phyloP scores from a whole-genome alignment of 257 asterid species.

The Ehretia macrophylla region DNA sequence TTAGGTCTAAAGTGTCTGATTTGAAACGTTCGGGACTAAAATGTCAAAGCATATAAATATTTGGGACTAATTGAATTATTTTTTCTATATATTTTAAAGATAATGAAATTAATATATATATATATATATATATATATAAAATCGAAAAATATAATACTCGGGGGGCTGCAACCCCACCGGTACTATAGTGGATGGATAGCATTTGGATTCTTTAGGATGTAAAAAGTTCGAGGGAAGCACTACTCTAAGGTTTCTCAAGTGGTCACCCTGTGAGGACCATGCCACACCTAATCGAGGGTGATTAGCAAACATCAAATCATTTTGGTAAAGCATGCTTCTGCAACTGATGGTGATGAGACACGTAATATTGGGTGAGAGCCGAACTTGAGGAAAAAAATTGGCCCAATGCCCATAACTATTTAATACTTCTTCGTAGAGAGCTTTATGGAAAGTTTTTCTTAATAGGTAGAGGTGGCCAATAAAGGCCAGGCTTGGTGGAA shows the following conservation, averaged over 20 bases:
- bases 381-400: constrained; percentile 40
- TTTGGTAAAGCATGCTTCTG: constrained; percentile 52
- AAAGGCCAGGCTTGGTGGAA: constrained; percentile 51
- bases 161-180: no score
- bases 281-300: constrained; percentile 44
- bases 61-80: no score
- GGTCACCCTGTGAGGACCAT: constrained; percentile 60
- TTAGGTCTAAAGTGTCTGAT: no score
- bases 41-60: no score
- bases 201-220: constrained; percentile 37
- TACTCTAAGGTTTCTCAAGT: constrained; percentile 60
- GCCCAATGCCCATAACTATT: constrained; percentile 35
- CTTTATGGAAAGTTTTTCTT: constrained; percentile 42
- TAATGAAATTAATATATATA: no score
- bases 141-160: no score
- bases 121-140: no score
- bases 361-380: constrained; percentile 53
- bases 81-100: no score
- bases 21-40: no score
- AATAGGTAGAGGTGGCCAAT: constrained; percentile 56
- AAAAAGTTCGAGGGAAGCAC: constrained; percentile 35
- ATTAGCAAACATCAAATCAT: constrained; percentile 53
- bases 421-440: constrained; percentile 42
- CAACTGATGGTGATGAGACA: constrained; percentile 54
- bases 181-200: constrained; percentile 37